Conservation (phyloP, 176 grass and related monocot species). For the Secale cereale region DNA sequence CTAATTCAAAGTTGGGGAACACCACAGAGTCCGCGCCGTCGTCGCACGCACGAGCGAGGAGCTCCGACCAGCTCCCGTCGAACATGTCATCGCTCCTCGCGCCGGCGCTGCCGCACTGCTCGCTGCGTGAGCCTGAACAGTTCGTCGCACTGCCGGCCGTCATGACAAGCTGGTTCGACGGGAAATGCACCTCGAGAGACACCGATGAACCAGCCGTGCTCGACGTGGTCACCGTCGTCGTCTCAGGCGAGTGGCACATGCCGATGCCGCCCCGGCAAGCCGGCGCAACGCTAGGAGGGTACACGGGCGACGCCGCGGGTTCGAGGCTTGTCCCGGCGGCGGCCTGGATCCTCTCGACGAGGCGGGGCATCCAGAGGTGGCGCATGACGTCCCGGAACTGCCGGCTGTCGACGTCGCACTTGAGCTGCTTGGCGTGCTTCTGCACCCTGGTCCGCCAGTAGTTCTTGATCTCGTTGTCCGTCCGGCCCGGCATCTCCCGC, state of each 20-base stretch:
- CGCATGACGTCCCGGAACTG: constrained; percentile 69
- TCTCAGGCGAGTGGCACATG: neutral
- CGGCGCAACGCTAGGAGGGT: too few species aligned
- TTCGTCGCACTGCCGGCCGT: neutral
- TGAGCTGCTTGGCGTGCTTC: constrained; percentile 54
- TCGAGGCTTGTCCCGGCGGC: neutral
- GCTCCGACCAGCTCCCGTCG: constrained; percentile 49
- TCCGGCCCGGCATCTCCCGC: constrained; percentile 36
- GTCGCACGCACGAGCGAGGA: constrained; percentile 46
- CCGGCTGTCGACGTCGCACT: constrained; percentile 42
- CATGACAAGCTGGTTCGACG: constrained; percentile 6
- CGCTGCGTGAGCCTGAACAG: neutral
- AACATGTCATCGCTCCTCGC: constrained; percentile 24
- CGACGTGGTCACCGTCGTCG: constrained; percentile 14
- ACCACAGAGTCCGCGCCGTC: constrained; percentile 15
- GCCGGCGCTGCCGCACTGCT: neutral
- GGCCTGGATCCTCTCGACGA: constrained; percentile 67
- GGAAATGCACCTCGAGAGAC: constrained; percentile 27
- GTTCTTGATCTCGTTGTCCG: constrained; percentile 70
- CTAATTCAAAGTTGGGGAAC: constrained; percentile 39
- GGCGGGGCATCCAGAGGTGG: constrained; percentile 78
- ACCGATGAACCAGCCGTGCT: constrained; percentile 30
- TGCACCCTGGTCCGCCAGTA: constrained; percentile 62
- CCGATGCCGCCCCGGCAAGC: too few species aligned
- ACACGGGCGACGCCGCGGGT: too few species aligned